A percentile compares a stretch with the other conserved stretches of the same genome.
Conservation (phyloP, 108 stramenopile species). For the Cylindrotheca fusiformis region DNA sequence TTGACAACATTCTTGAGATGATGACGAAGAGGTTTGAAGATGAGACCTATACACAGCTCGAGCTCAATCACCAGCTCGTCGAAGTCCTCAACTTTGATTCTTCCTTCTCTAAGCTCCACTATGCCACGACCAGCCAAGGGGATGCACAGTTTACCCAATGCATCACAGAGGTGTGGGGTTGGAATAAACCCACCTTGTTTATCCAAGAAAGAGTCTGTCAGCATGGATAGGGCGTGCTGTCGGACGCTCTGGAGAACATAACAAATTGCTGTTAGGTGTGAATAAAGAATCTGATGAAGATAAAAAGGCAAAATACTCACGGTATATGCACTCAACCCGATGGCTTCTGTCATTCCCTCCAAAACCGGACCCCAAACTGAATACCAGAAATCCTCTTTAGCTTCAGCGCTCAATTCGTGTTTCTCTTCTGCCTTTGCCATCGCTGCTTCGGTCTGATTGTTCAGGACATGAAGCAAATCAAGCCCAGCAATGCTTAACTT, state of each 20-base stretch:
- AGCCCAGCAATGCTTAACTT: conserved; percentile 78
- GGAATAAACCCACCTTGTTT: conserved; percentile 59
- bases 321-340: not conserved
- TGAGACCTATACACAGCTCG: conserved; percentile 74
- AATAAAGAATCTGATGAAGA: too few relatives aligned
- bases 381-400: conserved; percentile 33
- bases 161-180: conserved; percentile 39
- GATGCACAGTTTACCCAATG: conserved; percentile 56
- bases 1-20: conserved; percentile 56
- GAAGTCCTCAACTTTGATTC: conserved; percentile 8
- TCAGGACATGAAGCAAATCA: conserved; percentile 67
- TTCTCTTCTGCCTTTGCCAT: conserved; percentile 12
- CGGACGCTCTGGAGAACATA: conserved; percentile 55
- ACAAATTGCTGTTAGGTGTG: conserved; percentile 1
- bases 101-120: conserved; percentile 33
- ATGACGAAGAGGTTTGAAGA: conserved; percentile 84
- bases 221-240: conserved; percentile 77
- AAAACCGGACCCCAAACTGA: conserved; percentile 58
- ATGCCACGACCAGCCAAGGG: conserved; percentile 70
- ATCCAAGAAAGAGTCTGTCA: conserved; percentile 79
- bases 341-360: conserved; percentile 60
- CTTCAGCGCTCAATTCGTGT: too few relatives aligned
- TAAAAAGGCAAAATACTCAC: not conserved
- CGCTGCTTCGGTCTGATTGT: conserved; percentile 38
- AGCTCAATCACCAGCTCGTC: conserved; percentile 75